phyloP scores from a whole-genome alignment of 164 flowering plant genomes.

The Stephania japonica region DNA sequence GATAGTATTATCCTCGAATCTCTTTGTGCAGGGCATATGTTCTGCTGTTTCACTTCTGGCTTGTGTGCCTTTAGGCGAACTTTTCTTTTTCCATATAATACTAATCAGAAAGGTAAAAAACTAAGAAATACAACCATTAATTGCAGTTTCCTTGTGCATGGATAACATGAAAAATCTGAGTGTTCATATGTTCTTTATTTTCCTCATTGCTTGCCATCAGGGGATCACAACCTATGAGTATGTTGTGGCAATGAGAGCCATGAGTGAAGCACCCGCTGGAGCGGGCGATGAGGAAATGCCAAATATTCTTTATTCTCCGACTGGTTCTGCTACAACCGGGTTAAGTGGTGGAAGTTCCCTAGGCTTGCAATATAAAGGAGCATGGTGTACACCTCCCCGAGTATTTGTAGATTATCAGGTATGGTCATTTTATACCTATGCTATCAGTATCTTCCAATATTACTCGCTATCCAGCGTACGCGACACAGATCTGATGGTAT shows the following conservation, averaged over 20 bases:
- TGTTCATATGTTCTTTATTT: not conserved
- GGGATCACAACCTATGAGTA: constrained; percentile 96
- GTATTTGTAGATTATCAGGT: constrained; percentile 97
- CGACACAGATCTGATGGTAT: not conserved
- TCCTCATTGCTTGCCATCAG: constrained; percentile 27
- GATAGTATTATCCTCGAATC: not conserved
- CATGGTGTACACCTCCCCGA: constrained; percentile 97
- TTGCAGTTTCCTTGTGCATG: not conserved
- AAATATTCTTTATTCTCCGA: constrained; percentile 59
- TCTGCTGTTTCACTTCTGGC: constrained; percentile 84
- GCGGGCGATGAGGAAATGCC: constrained; percentile 63
- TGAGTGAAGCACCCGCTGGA: constrained; percentile 78
- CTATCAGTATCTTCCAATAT: not conserved
- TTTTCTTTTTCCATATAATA: constrained; percentile 94
- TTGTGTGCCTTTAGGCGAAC: constrained; percentile 84
- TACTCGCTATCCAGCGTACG: not conserved
- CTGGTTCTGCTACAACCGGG: constrained; percentile 91
- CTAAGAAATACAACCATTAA: not conserved
- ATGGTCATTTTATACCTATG: not conserved
- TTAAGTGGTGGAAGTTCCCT: constrained; percentile 91
- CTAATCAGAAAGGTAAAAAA: constrained; percentile 77
- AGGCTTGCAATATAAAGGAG: constrained; percentile 82
- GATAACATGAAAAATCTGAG: not conserved
- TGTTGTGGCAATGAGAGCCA: constrained; percentile 93
- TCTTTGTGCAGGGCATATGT: constrained; percentile 57